These are phyloP conservation scores for Wickerhamiella lipophila DNA, from an alignment of 805 yeast genomes.

Conservation along the genomic window DNA sequence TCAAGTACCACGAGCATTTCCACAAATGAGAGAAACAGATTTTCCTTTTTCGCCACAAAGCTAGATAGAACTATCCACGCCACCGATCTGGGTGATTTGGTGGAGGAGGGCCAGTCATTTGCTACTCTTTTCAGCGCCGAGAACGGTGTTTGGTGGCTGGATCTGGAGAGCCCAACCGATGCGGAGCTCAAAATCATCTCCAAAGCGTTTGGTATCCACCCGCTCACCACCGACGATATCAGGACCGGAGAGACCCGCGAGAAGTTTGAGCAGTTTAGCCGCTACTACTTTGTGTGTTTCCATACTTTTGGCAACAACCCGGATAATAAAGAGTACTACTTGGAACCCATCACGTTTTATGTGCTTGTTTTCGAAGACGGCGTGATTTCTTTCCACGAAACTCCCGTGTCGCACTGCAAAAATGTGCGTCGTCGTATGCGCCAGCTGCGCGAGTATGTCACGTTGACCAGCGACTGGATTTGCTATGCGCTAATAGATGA, in stretches of 20 bases:
- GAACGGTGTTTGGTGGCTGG: constrained; percentile 88
- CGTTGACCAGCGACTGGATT: constrained; percentile 46
- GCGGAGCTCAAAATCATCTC: constrained; percentile 84
- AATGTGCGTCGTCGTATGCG: constrained; percentile 47
- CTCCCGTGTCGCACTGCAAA: constrained; percentile 43
- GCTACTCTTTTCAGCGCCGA: constrained; percentile 53
- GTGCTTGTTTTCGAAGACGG: constrained; percentile 47
- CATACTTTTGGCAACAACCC: constrained; percentile 81
- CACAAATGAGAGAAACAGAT: constrained; percentile 34
- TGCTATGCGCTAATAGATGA: constrained; percentile 53
- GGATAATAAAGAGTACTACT: constrained; percentile 44
- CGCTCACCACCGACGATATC: constrained; percentile 94
- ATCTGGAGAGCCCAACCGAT: constrained; percentile 87
- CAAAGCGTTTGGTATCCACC: constrained; percentile 93
- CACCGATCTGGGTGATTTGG: constrained; percentile 63
- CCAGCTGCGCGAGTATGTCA: constrained; percentile 45
- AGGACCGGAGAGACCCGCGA: constrained; percentile 94
- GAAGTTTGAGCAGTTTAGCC: constrained; percentile 68
- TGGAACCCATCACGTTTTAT: constrained; percentile 45
- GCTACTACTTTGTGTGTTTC: constrained; percentile 88
- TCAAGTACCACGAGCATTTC: not conserved
- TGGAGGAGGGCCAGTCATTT: constrained; percentile 43
- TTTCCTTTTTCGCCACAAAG: constrained; percentile 67
- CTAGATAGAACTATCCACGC: constrained; percentile 79
- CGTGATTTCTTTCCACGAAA: constrained; percentile 41